phyloP scores from a whole-genome alignment of 139 green algal species.

The Chlamydomonas incerta region DNA sequence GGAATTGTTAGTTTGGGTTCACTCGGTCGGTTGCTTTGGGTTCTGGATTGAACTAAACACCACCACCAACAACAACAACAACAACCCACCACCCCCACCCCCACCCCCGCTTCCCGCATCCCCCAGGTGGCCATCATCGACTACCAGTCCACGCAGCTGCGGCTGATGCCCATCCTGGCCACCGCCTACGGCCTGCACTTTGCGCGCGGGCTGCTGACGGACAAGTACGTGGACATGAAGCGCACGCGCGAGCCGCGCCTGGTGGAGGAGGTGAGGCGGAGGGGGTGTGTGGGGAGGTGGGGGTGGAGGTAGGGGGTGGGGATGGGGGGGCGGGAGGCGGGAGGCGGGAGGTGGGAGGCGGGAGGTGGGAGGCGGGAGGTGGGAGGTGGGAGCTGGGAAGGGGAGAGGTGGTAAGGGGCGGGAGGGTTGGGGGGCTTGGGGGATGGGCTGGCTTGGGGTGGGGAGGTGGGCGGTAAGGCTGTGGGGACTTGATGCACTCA shows the following conservation, averaged over 20 bases:
- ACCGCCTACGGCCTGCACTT: constrained; percentile 83
- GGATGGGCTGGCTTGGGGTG: no score
- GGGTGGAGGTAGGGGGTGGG: constrained; percentile 68
- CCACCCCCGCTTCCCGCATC: neutral
- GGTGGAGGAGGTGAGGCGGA: constrained; percentile 66
- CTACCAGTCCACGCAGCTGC: constrained; percentile 82
- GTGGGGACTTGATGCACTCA: no score
- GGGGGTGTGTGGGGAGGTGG: constrained; percentile 68
- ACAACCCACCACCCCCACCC: neutral
- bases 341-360: neutral
- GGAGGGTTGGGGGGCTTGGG: no score
- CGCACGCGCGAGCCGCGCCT: constrained; percentile 71
- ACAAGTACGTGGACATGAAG: constrained; percentile 82
- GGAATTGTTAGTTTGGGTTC: no score
- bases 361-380: no score
- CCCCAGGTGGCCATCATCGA: constrained; percentile 77
- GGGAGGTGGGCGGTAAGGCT: no score
- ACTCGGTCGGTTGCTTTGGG: no score
- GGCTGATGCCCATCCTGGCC: constrained; percentile 85
- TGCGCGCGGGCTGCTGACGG: constrained; percentile 54
- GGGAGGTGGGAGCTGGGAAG: no score
- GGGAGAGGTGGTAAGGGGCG: no score
- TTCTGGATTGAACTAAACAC: no score
- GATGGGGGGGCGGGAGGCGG: constrained; percentile 54
- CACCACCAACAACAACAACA: no score